phyloP scores from a whole-genome alignment of 306 rosid species.

The Begonia masoniana region DNA sequence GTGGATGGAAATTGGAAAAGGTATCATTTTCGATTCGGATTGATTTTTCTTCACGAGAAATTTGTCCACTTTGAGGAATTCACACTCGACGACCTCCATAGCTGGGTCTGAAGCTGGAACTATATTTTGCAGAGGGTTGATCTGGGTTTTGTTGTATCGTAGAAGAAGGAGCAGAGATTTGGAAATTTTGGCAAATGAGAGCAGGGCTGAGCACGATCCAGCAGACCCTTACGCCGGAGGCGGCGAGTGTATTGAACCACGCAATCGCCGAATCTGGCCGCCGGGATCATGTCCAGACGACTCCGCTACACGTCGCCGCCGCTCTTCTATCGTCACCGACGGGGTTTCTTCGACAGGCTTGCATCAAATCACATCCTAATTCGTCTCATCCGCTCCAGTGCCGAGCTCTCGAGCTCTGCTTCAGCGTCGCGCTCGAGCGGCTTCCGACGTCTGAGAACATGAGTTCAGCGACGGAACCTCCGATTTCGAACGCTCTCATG shows the following conservation, averaged over 20 bases:
- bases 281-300: conserved; percentile 87
- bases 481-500: conserved; percentile 86
- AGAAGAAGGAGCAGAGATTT: not conserved
- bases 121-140: not conserved
- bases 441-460: conserved; percentile 75
- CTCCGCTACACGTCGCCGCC: conserved; percentile 94
- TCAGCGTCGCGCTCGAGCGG: conserved; percentile 86
- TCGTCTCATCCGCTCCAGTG: conserved; percentile 98
- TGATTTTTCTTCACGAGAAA: not conserved
- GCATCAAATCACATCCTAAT: conserved; percentile 91
- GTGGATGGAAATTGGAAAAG: not conserved
- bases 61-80: not conserved
- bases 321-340: conserved; percentile 68
- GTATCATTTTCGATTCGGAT: not conserved
- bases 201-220: conserved; percentile 90
- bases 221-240: conserved; percentile 96
- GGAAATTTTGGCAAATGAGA: conserved; percentile 53
- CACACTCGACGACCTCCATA: not conserved
- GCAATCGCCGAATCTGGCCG: conserved; percentile 88
- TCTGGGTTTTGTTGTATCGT: not conserved
- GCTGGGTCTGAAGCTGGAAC: not conserved
- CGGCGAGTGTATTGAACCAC: conserved; percentile 81
- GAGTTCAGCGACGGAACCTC: conserved; percentile 58
- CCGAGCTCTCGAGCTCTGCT: conserved; percentile 87
- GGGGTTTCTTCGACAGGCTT: conserved; percentile 78